Conservation (phyloP, 139 green algal species). For the Chloropicon primus region DNA sequence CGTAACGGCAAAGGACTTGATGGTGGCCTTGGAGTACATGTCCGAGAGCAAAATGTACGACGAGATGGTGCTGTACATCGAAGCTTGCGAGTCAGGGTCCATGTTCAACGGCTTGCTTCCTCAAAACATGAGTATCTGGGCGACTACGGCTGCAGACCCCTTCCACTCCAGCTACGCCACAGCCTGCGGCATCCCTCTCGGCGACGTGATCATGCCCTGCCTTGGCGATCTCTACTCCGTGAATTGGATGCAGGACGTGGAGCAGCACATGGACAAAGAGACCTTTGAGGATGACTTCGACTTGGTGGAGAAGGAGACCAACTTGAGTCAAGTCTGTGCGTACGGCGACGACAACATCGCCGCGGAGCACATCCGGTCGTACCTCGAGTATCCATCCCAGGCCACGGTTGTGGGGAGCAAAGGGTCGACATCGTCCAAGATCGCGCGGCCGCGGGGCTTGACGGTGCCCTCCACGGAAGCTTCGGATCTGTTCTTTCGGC, state of each 20-base stretch:
- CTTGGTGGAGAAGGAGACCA: neutral
- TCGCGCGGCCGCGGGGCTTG: too few relatives aligned
- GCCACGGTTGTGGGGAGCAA: too few relatives aligned
- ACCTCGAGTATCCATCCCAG: neutral
- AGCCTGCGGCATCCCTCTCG: constrained; percentile 55
- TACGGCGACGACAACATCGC: neutral
- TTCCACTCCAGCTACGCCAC: constrained; percentile 79
- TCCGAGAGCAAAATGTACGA: constrained; percentile 40
- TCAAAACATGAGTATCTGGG: constrained; percentile 37
- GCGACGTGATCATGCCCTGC: constrained; percentile 59
- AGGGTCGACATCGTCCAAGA: too few relatives aligned
- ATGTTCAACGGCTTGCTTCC: constrained; percentile 69
- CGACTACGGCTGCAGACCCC: constrained; percentile 74
- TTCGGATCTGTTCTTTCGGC: neutral
- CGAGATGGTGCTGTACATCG: constrained; percentile 71
- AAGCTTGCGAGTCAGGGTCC: constrained; percentile 82
- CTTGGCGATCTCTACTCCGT: constrained; percentile 90
- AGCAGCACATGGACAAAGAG: too few relatives aligned
- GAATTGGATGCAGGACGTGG: constrained; percentile 80
- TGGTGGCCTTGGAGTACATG: constrained; percentile 33
- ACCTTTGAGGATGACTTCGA: neutral
- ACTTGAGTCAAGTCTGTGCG: neutral
- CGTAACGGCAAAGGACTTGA: constrained; percentile 59
- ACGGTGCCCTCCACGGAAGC: neutral
- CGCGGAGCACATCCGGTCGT: neutral